Evolutionary conservation across 2,329 filamentous ascomycete species (phyloP), one percentile per base, ranked within the genome.

Genomic region (Venturia effusa): DNA sequence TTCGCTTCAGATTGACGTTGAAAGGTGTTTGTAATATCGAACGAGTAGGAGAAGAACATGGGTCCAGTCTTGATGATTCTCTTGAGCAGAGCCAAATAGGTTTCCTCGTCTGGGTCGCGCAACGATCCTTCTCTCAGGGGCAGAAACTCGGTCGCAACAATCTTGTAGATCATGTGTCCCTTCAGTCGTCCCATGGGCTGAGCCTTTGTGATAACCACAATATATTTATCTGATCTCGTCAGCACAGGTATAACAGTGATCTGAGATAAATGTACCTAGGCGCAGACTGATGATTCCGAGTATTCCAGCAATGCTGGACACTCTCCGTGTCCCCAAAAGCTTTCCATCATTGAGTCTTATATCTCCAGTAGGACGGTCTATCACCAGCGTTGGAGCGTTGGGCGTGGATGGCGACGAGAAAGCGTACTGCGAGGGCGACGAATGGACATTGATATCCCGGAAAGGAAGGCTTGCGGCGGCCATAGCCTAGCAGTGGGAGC

Each of bases 1-100:
- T 96, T 86, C 68, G 85, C 80, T 68, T 92, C 86, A 3, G 92
- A 87, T 74, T 97, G 94, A 67, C 94, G 87, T 78, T 99, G 94
- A 79, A 97, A 96, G 73, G 86, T 92, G 80, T 96, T 99, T 69
- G 94, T 99, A 68, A 99, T 83, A 76, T 99, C 94, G 74, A 96
- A 85, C 10, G 92, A 93, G 80, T 99, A 99, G 64, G 94, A 97
- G 72, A 97, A 99, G 82, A 96, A 97, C 88, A 97, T 92, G 10
- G 93, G 91, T 0, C 89, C 90, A 15, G 84, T 87, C 74, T 89
- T 88, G 69, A 99, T 83, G 67, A 94, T 86, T 59, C 83, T 85
- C 75, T 92, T 92, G 69, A 99, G 84, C 63, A 97, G 82, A 61
- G 81, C 78, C 63, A 97, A 83, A 75, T 97, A 97, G 69, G 86